Conservation (phyloP, 805 yeast genomes). For the Lachancea lanzarotensis region DNA sequence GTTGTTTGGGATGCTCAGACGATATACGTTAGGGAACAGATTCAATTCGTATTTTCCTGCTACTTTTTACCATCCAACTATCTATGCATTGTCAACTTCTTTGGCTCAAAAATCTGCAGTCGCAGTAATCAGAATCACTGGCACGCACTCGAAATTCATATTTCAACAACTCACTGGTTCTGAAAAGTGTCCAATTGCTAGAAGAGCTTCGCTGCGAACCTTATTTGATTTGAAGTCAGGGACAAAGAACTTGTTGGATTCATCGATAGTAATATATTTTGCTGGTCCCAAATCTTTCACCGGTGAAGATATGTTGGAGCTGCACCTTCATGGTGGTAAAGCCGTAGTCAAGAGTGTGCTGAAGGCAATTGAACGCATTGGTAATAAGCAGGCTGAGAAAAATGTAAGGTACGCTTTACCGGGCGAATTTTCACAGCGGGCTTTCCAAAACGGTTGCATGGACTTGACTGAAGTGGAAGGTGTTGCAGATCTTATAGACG, state of each 20-base stretch:
- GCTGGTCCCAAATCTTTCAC: conserved; percentile 75
- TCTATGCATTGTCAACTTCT: conserved; percentile 85
- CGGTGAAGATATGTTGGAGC: conserved; percentile 84
- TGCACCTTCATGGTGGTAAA: conserved; percentile 92
- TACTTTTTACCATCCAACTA: conserved; percentile 46
- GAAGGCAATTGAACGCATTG: conserved; percentile 49
- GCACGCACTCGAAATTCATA: conserved; percentile 49
- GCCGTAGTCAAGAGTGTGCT: conserved; percentile 73
- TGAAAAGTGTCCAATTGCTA: conserved; percentile 37
- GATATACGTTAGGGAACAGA: not conserved
- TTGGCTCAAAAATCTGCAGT: conserved; percentile 71
- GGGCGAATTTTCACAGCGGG: conserved; percentile 87
- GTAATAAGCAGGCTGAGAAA: conserved; percentile 34
- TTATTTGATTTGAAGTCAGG: conserved; percentile 39
- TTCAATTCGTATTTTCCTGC: conserved; percentile 6
- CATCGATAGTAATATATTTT: conserved; percentile 67
- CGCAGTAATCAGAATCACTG: conserved; percentile 79
- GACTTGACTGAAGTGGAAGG: conserved; percentile 92
- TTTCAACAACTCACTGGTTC: conserved; percentile 42
- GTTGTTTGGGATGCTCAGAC: not conserved
- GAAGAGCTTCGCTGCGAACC: conserved; percentile 53
- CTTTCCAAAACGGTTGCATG: conserved; percentile 74
- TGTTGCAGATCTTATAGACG: conserved; percentile 78
- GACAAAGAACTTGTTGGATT: conserved; percentile 51
- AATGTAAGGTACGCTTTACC: conserved; percentile 78